Percentiles rank a stretch among this genome's conserved stretches.
These are phyloP conservation scores for Fusarium sp. DNA, from an alignment of 2,329 filamentous ascomycete species.

Conservation along the genomic window DNA sequence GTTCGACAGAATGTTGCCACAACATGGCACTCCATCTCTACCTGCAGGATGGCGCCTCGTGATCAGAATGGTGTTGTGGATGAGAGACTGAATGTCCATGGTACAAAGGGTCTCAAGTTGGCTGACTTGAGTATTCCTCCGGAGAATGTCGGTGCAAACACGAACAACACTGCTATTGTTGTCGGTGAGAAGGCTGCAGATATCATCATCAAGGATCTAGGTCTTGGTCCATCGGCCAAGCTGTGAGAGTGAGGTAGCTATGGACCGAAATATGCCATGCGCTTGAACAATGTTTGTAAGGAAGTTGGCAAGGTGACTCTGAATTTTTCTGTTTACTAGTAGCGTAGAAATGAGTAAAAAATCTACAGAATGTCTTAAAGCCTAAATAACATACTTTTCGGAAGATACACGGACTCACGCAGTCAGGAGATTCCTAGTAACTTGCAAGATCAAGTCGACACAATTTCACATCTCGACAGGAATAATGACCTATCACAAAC, in stretches of 20 bases:
- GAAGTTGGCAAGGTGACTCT: no score
- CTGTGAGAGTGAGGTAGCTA: not conserved
- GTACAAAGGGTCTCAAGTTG: slow-evolving; percentile 53
- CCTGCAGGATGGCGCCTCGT: slow-evolving; percentile 56
- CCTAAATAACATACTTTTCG: not conserved
- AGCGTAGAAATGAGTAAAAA: not conserved
- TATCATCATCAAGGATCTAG: slow-evolving; percentile 52
- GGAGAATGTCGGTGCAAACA: slow-evolving; percentile 57
- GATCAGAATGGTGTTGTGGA: slow-evolving; percentile 52
- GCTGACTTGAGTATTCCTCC: slow-evolving; percentile 52
- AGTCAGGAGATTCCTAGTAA: no score
- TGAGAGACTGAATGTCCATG: slow-evolving; percentile 53
- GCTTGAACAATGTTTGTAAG: not conserved
- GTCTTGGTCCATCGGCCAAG: not conserved
- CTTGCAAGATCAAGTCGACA: not conserved
- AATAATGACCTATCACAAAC: rapidly evolving
- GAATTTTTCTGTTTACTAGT: not conserved
- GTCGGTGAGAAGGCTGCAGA: slow-evolving; percentile 59
- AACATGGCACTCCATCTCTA: slow-evolving; percentile 58
- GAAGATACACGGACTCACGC: not conserved
- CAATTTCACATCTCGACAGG: no score
- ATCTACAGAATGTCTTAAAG: not conserved
- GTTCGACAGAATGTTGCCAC: slow-evolving; percentile 53
- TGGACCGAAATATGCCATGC: rapidly evolving
- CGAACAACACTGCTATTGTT: slow-evolving; percentile 57